Base-by-base conservation (phyloP, 257 asterid species). In the Plantago elongata region DNA sequence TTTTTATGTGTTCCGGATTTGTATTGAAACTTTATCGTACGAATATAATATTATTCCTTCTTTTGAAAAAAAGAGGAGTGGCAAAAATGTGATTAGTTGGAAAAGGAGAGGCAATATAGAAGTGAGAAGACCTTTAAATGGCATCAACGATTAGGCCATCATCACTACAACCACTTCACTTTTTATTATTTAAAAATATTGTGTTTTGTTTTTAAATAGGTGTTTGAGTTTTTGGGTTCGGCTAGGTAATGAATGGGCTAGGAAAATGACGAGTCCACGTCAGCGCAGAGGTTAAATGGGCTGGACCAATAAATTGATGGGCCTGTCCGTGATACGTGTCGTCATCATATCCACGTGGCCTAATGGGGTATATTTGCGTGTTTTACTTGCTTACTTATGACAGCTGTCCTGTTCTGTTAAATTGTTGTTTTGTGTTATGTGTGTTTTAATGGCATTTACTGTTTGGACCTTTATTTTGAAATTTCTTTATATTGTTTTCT, bases 261-360 rank as follows among this genome's bases (percentile, higher is more conserved):
- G 58, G 75, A 72, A 63, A 79, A 65, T 61, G 71, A 75, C 71
- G 79, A 75, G 15, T 77, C 84, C 81, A 73, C 81, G 79, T 79
- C 72, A 79, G 78, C 75, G 75, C 81, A 72, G 69, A 63, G 64
- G 60, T 72, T 62, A 4, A 34, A 64, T 59, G 51, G 61, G 63
- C 58, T 72, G 78, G 84, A 56, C 81, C 84, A 67, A 37, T 67
- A 71, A 78, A 67, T 73, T 73, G 72, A 70, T 66, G 71, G 68
- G 59, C 63, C 22, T 42, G 5, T 49, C 30, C 47, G 11, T 76
- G 73, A 51, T 65, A 66, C 74, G 79, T 73, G 75, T 63, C 52
- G 51, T 11, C 15, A 61, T 45, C n/a, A 45, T 46, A 11, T 75
- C 73, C 83, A 78, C 80, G 84, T 75, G 80, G 65, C 65, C 68